A percentile compares a stretch with the other conserved stretches of the same genome.
Evolutionary conservation across 371 early-diverging fungal genomes (phyloP).

Genomic region (Syncephalastrum sp.): DNA sequence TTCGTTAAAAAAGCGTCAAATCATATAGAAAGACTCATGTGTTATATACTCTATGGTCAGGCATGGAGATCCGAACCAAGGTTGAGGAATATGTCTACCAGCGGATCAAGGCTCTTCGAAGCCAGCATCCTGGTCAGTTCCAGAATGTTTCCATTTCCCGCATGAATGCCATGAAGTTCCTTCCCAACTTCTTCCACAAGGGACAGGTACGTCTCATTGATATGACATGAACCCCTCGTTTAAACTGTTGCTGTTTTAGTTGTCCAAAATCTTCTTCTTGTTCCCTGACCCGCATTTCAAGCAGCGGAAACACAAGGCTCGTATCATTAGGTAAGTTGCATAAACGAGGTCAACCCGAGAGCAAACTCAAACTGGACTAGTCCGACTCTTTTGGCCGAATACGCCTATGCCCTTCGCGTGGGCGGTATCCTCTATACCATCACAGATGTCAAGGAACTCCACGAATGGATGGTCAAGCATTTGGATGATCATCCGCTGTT

Average conservation of each 20-base stretch:
- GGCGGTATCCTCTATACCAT: constrained; percentile 96
- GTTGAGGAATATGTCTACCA: constrained; percentile 94
- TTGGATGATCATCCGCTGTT: constrained; percentile 94
- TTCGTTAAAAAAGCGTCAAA: background rate
- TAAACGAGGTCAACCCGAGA: background rate
- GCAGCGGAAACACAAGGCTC: constrained; percentile 98
- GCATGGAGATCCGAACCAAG: constrained; percentile 99
- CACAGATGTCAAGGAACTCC: constrained; percentile 93
- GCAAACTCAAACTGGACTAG: constrained; percentile 20
- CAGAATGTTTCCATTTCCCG: constrained; percentile 95
- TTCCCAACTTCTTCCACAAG: constrained; percentile 97
- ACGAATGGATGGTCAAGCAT: constrained; percentile 96
- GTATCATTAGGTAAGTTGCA: constrained; percentile 85
- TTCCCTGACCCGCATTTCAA: constrained; percentile 99
- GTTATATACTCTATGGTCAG: constrained; percentile 15
- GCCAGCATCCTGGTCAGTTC: constrained; percentile 79
- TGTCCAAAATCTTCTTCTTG: constrained; percentile 98
- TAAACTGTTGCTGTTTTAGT: constrained; percentile 31
- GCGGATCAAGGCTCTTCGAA: constrained; percentile 86
- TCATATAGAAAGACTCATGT: background rate
- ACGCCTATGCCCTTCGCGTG: constrained; percentile 87
- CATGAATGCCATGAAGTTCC: constrained; percentile 99
- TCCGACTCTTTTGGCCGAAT: constrained; percentile 87
- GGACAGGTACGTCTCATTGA: constrained; percentile 61
- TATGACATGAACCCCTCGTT: background rate